Conservation (phyloP, 306 rosid genomes). For the Dryas octopetala region DNA sequence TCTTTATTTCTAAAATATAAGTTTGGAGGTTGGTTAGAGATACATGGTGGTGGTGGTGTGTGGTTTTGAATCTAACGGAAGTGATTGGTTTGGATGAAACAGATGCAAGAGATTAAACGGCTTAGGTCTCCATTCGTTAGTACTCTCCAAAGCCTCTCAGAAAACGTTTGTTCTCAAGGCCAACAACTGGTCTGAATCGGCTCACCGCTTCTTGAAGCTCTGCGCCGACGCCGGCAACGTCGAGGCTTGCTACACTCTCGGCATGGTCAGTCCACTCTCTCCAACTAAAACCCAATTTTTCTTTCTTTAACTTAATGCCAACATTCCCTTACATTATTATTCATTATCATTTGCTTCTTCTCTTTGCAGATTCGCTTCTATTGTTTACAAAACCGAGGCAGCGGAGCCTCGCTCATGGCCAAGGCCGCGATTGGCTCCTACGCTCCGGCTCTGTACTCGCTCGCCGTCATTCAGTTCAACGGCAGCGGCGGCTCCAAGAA, state of each 20-base stretch:
- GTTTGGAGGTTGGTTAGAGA: neutral
- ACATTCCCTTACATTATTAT: neutral
- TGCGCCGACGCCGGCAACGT: slow-evolving; percentile 86
- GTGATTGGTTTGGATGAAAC: slow-evolving; percentile 27
- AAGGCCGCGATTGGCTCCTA: slow-evolving; percentile 85
- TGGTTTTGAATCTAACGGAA: slow-evolving; percentile 13
- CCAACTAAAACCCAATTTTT: neutral
- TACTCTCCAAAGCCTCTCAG: slow-evolving; percentile 56
- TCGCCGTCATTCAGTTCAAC: slow-evolving; percentile 90
- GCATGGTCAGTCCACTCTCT: slow-evolving; percentile 66
- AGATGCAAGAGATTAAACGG: slow-evolving; percentile 77
- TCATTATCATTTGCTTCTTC: neutral
- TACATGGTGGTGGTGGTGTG: neutral
- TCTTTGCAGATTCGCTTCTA: slow-evolving; percentile 84
- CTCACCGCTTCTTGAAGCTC: slow-evolving; percentile 77
- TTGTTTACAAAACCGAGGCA: slow-evolving; percentile 71
- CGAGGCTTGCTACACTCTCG: slow-evolving; percentile 85
- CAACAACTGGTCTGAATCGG: slow-evolving; percentile 69
- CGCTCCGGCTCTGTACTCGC: slow-evolving; percentile 84
- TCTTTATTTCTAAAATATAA: neutral
- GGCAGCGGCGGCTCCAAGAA: slow-evolving; percentile 89
- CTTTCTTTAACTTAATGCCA: neutral
- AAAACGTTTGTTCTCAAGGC: slow-evolving; percentile 55
- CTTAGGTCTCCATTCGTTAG: slow-evolving; percentile 52
- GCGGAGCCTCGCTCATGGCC: slow-evolving; percentile 84